phyloP scores from a whole-genome alignment of 371 early-diverging fungal genomes.

The Zychaea mexicana region DNA sequence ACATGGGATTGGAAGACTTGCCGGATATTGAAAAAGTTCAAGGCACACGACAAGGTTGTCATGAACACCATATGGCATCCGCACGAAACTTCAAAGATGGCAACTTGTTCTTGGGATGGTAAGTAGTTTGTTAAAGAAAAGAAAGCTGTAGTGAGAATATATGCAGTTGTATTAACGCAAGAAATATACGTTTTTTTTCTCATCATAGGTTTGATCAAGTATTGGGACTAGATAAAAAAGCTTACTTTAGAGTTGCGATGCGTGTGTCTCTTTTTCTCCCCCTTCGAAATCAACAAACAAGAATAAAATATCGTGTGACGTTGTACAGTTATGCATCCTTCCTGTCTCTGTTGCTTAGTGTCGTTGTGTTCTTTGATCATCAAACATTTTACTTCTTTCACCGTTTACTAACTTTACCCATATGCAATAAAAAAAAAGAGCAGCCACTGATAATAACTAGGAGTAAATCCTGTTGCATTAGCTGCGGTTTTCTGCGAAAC shows the following conservation, averaged over 20 bases:
- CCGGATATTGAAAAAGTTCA: conserved; percentile 80
- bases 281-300: too few relatives aligned
- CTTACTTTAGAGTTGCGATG: too few relatives aligned
- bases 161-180: background rate
- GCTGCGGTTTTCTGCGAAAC: too few relatives aligned
- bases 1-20: conserved; percentile 98
- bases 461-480: too few relatives aligned
- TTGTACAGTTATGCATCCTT: background rate
- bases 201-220: conserved; percentile 68
- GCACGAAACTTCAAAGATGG: conserved; percentile 90
- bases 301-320: background rate
- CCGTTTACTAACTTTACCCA: too few relatives aligned
- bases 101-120: conserved; percentile 96
- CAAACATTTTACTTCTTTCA: too few relatives aligned
- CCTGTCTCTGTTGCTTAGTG: too few relatives aligned
- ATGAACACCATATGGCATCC: conserved; percentile 95
- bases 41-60: conserved; percentile 90
- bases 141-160: background rate
- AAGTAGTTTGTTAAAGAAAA: conserved; percentile 22
- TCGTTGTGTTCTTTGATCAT: too few relatives aligned
- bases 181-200: background rate
- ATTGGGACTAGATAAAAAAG: conserved; percentile 69
- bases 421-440: too few relatives aligned
- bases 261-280: too few relatives aligned
- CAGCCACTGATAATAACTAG: too few relatives aligned